phyloP scores from a whole-genome alignment of 768 basidiomycete genomes.

The Boletus tomentosulus region DNA sequence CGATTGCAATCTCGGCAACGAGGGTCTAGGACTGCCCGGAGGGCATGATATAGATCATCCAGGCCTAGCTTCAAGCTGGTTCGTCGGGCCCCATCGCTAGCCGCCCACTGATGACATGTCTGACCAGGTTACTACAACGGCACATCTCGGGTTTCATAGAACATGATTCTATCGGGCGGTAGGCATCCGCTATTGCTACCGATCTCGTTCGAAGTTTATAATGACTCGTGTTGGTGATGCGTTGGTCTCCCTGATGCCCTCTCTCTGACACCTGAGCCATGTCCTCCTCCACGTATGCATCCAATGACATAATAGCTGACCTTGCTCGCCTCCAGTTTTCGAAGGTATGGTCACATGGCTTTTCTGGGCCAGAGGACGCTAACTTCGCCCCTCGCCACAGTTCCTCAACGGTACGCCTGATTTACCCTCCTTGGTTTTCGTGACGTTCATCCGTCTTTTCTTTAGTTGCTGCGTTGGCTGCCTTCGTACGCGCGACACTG shows the following conservation, averaged over 20 bases:
- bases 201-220: not conserved
- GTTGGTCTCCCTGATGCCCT: not conserved
- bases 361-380: not conserved
- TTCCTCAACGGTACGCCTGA: constrained; percentile 15
- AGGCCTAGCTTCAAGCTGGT: too few species aligned
- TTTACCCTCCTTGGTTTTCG: not conserved
- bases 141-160: not conserved
- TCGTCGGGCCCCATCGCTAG: too few species aligned
- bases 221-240: too few species aligned
- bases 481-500: constrained; percentile 9
- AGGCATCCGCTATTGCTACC: not conserved
- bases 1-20: too few species aligned
- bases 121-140: too few species aligned
- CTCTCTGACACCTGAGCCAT: constrained; percentile 1
- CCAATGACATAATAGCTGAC: constrained; percentile 5
- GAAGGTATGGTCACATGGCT: constrained; percentile 11
- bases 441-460: not conserved
- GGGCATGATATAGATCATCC: too few species aligned
- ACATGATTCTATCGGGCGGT: not conserved
- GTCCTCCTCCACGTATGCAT: not conserved
- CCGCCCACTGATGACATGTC: too few species aligned
- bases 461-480: constrained; percentile 18
- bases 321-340: constrained; percentile 17
- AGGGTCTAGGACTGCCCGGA: too few species aligned
- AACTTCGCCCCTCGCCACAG: not conserved